Evolutionary conservation across 23 red algal species (phyloP).

Genomic region (Gracilaria gracilis): DNA sequence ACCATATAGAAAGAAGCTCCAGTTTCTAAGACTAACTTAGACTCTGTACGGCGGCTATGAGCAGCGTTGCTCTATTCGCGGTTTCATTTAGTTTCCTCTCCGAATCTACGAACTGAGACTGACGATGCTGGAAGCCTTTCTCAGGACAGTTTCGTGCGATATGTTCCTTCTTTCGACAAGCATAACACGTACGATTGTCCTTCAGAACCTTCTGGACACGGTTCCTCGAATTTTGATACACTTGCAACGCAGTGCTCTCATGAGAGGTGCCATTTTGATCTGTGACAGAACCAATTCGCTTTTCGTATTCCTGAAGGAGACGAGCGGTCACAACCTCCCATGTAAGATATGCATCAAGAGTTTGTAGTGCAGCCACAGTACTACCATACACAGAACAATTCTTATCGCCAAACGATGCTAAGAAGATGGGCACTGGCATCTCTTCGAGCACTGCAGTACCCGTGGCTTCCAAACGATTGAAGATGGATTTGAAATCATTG

Average conservation of each 20-base stretch:
- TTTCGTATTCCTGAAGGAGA: too few species aligned
- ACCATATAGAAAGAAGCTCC: not conserved
- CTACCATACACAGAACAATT: not conserved
- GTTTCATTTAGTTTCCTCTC: too few species aligned
- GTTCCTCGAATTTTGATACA: too few species aligned
- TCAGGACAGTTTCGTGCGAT: not conserved
- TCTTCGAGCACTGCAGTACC: not conserved
- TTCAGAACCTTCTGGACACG: too few species aligned
- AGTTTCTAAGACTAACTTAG: not conserved
- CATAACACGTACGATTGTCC: not conserved
- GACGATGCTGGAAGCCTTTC: too few species aligned
- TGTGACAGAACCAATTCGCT: too few species aligned
- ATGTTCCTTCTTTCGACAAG: not conserved
- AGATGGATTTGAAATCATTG: not conserved
- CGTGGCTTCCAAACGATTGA: not conserved
- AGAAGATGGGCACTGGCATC: not conserved
- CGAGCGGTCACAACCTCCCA: not conserved
- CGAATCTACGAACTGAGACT: too few species aligned
- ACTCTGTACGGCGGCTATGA: not conserved
- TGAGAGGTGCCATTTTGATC: not conserved
- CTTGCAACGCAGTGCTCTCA: not conserved
- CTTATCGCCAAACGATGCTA: conserved; percentile 13
- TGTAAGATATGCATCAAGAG: not conserved
- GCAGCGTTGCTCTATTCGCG: not conserved
- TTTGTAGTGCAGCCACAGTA: not conserved